Conservation (phyloP, 345 rosid genomes). For the Gossypium rotundifolium region DNA sequence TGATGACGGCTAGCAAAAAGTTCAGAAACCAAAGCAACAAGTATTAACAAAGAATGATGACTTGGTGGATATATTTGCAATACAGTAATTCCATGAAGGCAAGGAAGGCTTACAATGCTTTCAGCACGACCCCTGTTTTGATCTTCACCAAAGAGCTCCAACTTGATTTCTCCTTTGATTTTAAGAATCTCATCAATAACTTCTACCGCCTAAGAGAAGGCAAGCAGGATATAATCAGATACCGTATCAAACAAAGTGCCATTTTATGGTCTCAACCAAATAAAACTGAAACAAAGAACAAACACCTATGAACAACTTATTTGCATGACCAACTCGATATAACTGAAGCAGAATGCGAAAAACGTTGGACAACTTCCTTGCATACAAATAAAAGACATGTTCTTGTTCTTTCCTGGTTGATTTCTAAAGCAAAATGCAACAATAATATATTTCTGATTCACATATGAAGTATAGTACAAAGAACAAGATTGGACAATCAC, state of each 20-base stretch:
- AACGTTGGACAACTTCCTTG: background rate
- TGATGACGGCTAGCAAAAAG: conserved; percentile 26
- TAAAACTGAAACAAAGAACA: background rate
- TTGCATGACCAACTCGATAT: background rate
- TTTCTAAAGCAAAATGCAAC: background rate
- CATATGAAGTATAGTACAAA: background rate
- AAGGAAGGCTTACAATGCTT: conserved; percentile 42
- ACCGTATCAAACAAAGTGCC: background rate
- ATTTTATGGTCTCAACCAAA: background rate
- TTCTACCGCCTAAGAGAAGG: conserved; percentile 26
- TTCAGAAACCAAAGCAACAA: background rate
- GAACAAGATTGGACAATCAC: conserved; percentile 18
- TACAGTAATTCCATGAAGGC: background rate
- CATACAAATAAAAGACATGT: background rate
- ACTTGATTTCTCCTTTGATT: conserved; percentile 51
- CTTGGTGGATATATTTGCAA: background rate
- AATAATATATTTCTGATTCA: too few relatives aligned
- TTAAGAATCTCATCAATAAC: conserved; percentile 58
- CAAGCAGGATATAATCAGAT: background rate
- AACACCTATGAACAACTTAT: background rate
- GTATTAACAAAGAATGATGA: background rate
- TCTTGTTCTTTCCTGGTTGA: background rate
- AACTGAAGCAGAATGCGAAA: background rate
- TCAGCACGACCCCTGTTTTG: conserved; percentile 64
- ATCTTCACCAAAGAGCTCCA: conserved; percentile 73